Evolutionary conservation across 2,329 filamentous ascomycete genomes (phyloP).

Genomic region (Penicillium fuscoglaucum): DNA sequence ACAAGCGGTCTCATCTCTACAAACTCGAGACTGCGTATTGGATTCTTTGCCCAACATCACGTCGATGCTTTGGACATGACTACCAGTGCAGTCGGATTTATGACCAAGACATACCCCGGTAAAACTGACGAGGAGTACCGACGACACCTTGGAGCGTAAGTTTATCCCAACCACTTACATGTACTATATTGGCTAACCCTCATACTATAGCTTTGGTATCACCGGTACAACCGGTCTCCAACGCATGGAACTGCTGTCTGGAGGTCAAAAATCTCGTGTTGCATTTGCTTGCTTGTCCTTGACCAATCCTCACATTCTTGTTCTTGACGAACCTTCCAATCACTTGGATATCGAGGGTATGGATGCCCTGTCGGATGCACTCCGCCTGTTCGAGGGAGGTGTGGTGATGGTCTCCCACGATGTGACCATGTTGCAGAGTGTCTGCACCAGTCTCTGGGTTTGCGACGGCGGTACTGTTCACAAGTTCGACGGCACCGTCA

Average conservation of each 20-base stretch:
- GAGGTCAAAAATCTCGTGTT: constrained; percentile 97
- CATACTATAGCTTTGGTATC: constrained; percentile 56
- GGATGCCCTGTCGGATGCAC: constrained; percentile 85
- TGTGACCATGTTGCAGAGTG: constrained; percentile 96
- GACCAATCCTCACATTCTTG: constrained; percentile 92
- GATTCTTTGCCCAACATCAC: constrained; percentile 98
- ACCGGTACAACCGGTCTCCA: constrained; percentile 96
- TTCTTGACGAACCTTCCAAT: constrained; percentile 97
- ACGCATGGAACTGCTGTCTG: constrained; percentile 90
- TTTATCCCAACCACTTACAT: constrained; percentile 29
- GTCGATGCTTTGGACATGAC: constrained; percentile 92
- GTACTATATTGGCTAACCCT: neutral
- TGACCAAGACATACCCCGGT: constrained; percentile 88
- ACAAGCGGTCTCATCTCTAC: constrained; percentile 80
- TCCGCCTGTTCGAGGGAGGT: constrained; percentile 86
- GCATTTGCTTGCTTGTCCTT: constrained; percentile 95
- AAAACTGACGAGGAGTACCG: constrained; percentile 96
- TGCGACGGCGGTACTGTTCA: constrained; percentile 92
- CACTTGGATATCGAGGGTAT: constrained; percentile 99
- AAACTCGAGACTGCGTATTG: constrained; percentile 83
- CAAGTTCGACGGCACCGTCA: constrained; percentile 93
- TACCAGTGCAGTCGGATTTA: constrained; percentile 88
- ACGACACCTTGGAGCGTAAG: constrained; percentile 85
- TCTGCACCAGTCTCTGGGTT: constrained; percentile 93
- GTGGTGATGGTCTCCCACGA: constrained; percentile 99